phyloP scores from a whole-genome alignment of 2,329 filamentous ascomycete species.

The Ophiostoma sp. region DNA sequence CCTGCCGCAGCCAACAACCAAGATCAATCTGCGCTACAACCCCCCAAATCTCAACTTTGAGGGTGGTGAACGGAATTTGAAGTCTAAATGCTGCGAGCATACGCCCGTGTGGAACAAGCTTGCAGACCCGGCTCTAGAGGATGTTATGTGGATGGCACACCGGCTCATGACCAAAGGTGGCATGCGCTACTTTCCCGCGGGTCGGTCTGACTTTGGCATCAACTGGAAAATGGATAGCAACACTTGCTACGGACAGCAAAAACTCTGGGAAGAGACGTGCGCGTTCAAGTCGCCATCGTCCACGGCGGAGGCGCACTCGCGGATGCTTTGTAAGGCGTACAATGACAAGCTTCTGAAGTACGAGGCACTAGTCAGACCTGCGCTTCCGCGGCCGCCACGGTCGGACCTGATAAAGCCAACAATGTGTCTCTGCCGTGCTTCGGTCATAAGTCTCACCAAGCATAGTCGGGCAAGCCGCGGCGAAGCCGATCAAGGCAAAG shows the following conservation, averaged over 20 bases:
- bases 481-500: neutral
- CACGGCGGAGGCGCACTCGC: neutral
- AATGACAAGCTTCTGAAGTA: neutral
- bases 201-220: conserved; percentile 5
- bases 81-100: neutral
- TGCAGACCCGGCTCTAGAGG: conserved; percentile 29
- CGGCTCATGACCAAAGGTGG: conserved; percentile 26
- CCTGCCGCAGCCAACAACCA: neutral
- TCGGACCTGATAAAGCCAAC: neutral
- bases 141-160: conserved; percentile 31
- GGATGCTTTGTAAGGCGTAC: neutral
- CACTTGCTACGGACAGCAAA: neutral
- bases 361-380: neutral
- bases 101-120: conserved; percentile 27
- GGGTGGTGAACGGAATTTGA: no score
- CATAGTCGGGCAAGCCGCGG: no score
- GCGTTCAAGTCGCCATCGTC: neutral
- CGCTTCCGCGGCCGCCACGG: neutral
- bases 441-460: neutral
- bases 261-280: neutral
- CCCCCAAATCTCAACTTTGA: neutral
- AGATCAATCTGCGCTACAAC: neutral
- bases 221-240: neutral
- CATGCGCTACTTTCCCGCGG: neutral
- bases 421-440: neutral